A percentile compares a stretch with the other conserved stretches of the same genome.
Conservation (phyloP, 495 filamentous ascomycete genomes). For the Hyaloscypha hepaticicola region DNA sequence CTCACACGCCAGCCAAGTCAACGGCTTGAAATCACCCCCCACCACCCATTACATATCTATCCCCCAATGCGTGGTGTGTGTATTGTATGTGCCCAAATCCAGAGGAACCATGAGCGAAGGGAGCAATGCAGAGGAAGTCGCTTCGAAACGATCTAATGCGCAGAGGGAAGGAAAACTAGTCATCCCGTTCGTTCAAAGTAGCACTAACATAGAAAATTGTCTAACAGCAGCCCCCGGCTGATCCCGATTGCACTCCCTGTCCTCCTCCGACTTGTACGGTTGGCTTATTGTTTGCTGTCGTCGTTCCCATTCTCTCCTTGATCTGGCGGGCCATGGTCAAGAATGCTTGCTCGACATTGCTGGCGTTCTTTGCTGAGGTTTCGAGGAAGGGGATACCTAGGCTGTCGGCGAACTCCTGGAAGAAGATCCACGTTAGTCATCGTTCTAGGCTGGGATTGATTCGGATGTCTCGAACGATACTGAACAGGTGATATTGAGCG, state of each 20-base stretch:
- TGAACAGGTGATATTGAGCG: constrained; percentile 22
- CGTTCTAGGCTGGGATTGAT: constrained; percentile 13
- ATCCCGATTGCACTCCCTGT: constrained; percentile 89
- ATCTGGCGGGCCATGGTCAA: constrained; percentile 99
- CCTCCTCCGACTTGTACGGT: constrained; percentile 93
- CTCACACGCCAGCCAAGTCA: constrained; percentile 24
- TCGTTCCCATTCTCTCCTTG: constrained; percentile 98
- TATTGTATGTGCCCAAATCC: constrained; percentile 22
- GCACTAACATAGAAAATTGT: background rate
- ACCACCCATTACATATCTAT: constrained; percentile 31
- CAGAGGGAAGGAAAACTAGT: constrained; percentile 28
- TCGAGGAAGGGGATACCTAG: constrained; percentile 99
- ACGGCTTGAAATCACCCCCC: constrained; percentile 21
- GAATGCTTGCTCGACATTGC: constrained; percentile 99
- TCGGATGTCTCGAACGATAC: constrained; percentile 20
- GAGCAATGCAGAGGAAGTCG: constrained; percentile 30
- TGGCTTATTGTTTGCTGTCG: constrained; percentile 93
- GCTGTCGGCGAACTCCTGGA: constrained; percentile 96
- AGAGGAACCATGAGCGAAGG: constrained; percentile 9
- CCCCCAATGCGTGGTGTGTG: constrained; percentile 25
- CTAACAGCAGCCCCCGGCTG: constrained; percentile 93
- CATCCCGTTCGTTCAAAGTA: constrained; percentile 22
- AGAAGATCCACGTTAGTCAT: constrained; percentile 22
- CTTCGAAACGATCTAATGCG: constrained; percentile 32
- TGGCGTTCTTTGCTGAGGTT: constrained; percentile 98